Evolutionary conservation across 2,329 filamentous ascomycete genomes (phyloP).

Genomic region (Penicillium fuscoglaucum): DNA sequence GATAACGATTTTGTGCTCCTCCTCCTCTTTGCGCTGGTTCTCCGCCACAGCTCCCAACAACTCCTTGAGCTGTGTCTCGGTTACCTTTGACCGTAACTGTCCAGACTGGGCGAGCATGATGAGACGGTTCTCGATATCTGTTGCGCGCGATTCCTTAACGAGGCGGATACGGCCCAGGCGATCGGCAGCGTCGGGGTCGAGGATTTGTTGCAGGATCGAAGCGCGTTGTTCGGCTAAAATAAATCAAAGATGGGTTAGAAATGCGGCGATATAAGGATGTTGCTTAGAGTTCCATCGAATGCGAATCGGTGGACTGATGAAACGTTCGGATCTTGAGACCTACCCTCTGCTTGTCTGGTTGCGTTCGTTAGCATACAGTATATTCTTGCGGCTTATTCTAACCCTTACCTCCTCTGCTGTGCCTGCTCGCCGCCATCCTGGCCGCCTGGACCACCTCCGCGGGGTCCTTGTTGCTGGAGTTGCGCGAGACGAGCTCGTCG

Average conservation of each 20-base stretch:
- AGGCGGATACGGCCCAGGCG: conserved; percentile 90
- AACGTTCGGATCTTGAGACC: conserved; percentile 9
- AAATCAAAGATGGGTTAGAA: conserved; percentile 7
- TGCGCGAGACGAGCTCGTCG: conserved; percentile 89
- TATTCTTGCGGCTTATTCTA: not conserved
- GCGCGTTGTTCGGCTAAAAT: conserved; percentile 35
- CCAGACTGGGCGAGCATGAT: conserved; percentile 88
- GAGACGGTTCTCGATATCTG: conserved; percentile 86
- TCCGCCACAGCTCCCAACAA: conserved; percentile 82
- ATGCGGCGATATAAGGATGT: not conserved
- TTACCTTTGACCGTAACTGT: conserved; percentile 83
- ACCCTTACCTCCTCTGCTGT: conserved; percentile 64
- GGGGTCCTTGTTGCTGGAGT: conserved; percentile 69
- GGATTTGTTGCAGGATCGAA: conserved; percentile 81
- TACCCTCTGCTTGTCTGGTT: conserved; percentile 37
- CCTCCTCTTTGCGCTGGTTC: conserved; percentile 57
- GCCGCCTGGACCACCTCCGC: conserved; percentile 47
- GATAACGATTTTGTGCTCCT: conserved; percentile 82
- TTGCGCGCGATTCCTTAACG: conserved; percentile 88
- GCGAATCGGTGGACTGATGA: not conserved
- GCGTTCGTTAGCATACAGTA: conserved; percentile 1
- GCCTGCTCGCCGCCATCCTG: conserved; percentile 54
- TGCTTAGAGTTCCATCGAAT: not conserved
- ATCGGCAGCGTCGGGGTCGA: conserved; percentile 90
- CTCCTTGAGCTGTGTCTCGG: conserved; percentile 90